phyloP scores from a whole-genome alignment of 2,329 filamentous ascomycete species.

The Exophiala alcalophila region DNA sequence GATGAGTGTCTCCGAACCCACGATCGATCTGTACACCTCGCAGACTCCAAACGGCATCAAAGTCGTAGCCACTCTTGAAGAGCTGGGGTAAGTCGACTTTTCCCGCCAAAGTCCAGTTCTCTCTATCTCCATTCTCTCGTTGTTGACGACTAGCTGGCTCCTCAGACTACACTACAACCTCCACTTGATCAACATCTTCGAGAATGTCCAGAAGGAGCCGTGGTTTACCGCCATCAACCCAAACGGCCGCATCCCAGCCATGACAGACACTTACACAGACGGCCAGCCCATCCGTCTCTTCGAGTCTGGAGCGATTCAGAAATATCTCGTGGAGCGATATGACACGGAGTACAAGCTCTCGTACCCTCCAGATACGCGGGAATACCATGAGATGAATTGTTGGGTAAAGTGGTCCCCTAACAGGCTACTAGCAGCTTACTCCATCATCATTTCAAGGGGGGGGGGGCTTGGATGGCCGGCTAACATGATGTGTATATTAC shows the following conservation, averaged over 20 bases:
- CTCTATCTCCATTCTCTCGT: no score
- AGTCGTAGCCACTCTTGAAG: conserved; percentile 1
- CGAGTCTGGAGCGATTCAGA: conserved; percentile 74
- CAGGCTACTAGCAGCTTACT: background rate
- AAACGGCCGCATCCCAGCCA: conserved; percentile 7
- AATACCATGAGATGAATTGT: conserved; percentile 74
- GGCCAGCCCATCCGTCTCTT: conserved; percentile 64
- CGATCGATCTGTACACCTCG: conserved; percentile 2
- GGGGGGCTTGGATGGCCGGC: conserved; percentile 66
- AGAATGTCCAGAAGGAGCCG: conserved; percentile 4
- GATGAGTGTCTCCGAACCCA: no score
- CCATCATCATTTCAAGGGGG: no score
- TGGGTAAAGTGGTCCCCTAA: conserved; percentile 56
- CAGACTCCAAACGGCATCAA: conserved; percentile 6
- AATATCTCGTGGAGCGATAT: conserved; percentile 78
- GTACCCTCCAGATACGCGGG: conserved; percentile 68
- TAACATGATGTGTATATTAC: background rate
- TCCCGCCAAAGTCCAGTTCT: no score
- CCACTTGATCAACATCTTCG: conserved; percentile 3
- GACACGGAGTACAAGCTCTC: conserved; percentile 83
- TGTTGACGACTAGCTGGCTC: no score
- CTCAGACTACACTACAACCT: no score
- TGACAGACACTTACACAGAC: conserved; percentile 58
- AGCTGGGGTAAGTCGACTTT: conserved; percentile 1
- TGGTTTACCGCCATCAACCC: conserved; percentile 9